Base-by-base conservation (phyloP, 805 yeast species). In the Kazachstania kunashirensis region DNA sequence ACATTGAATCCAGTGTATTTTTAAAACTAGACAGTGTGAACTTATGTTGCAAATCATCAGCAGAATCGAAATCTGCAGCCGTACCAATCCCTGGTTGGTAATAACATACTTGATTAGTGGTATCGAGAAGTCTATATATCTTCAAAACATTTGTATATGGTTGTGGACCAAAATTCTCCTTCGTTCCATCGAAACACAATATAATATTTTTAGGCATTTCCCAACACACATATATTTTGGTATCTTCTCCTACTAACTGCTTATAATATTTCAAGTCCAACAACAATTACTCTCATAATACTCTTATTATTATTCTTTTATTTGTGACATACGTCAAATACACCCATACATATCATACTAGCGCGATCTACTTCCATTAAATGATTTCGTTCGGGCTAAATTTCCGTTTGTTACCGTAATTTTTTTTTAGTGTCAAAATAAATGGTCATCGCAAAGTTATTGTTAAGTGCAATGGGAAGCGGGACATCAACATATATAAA, bases 71-170 rank as follows among this genome's bases (percentile, higher is more conserved):
- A 13, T 61, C 55, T 42, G 74, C 68, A 3, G 65, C 57, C 9
- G 71, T 68, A 1, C 85, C 84, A 18, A 79, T 68, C 0, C 84
- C 84, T 2, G 84, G 79, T 47, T 77, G 83, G 47, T 77, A 77
- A 47, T 77, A 77, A 47, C 81, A 76, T 26, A 71, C 43, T 45
- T 76, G 81, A 6, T 43, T 34, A 30, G 63, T 65, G 39, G 69
- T 72, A 11, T 71, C 75, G 24, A 77, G 48, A 56, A 76, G 57
- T 29, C 70, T 61, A 50, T 67, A 77, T 11, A 76, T 41, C 45
- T 71, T 72, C 30, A 77, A 52, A 1, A 73, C 70, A 45, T 75
- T 77, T 1, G 80, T 66, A 38, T 67, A 68, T 0, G 79, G 76
- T 17, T 61, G 56, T 0, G 70, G 66, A 1, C 79, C 79, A 53